Base-by-base conservation (phyloP, 495 filamentous ascomycete genomes). In the Aspergillus asperescens region DNA sequence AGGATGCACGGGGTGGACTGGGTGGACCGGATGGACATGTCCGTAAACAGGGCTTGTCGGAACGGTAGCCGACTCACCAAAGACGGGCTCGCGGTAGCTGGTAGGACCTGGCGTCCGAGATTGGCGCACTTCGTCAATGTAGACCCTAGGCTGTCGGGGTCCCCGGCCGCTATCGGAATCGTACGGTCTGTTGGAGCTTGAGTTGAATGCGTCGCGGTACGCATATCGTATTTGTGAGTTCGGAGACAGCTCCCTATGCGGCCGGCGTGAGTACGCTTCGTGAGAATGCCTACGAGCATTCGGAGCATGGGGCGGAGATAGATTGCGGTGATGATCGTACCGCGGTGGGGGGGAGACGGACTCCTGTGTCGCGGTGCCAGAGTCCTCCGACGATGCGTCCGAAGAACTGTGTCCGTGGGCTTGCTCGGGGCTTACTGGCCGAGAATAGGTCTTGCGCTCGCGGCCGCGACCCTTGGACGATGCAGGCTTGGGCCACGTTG, bases 241-340 rank as follows among this genome's bases (percentile, higher is more conserved):
- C 0, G 70, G 67, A 0, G 71, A 72, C 3, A 65, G 45, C 3
- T 72, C 68, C 24, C 67, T 59, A 3, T 57, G 57, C 0, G 67
- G 67, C 59, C 64, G 63, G 16, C 69, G 65, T 1, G 53, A 63
- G 31, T 73, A 74, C 1, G 69, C 64, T 25, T 76, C 73, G 44
- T 76, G 73, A 1, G 73, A 76, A 54, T 76, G 73, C 0, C 73
- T 70, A 13, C 73, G 69, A 0, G 65, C 62, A 19, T 61, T 50
- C 4, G 62, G 57, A 18, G 52, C 25, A 1, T 65, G 55, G 9
- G 65, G 62, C 0, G 67, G 70, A 10, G 72, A 70, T 0, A 74
- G 54, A 28, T 71, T 59, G 5, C 50, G 65, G 10, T 58, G 62
- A 7, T 60, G 54, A 53, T 22, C 56, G 52, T 47, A 44, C 45